Conservation (phyloP, 768 basidiomycete species). For the Phylloporus sp. region DNA sequence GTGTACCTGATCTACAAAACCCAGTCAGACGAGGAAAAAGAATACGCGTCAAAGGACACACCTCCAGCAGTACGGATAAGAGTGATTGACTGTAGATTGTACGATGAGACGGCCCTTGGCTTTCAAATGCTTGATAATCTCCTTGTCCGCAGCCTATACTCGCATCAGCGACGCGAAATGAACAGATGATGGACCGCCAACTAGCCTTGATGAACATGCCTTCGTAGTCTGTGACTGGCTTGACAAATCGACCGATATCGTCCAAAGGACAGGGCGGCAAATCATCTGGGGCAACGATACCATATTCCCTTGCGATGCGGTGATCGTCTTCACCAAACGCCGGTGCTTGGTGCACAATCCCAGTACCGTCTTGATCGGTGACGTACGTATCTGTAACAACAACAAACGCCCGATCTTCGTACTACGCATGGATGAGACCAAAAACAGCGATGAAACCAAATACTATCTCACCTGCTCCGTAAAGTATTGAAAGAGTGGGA, state of each 20-base stretch:
- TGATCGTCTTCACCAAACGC: constrained; percentile 99
- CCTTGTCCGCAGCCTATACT: constrained; percentile 84
- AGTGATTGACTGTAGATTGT: constrained; percentile 82
- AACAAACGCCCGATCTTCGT: constrained; percentile 84
- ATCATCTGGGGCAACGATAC: constrained; percentile 80
- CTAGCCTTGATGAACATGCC: constrained; percentile 87
- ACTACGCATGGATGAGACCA: constrained; percentile 46
- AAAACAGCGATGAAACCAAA: background rate
- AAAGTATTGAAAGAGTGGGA: constrained; percentile 95
- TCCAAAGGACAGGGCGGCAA: constrained; percentile 97
- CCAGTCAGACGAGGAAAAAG: background rate
- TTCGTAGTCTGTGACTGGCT: constrained; percentile 83
- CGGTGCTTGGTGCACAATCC: constrained; percentile 98
- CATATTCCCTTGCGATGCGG: constrained; percentile 82
- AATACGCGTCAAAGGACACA: constrained; percentile 24
- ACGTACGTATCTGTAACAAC: constrained; percentile 92
- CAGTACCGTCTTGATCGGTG: constrained; percentile 89
- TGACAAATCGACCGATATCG: constrained; percentile 83
- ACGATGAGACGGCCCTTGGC: constrained; percentile 83
- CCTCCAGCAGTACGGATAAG: constrained; percentile 99
- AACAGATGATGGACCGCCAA: background rate
- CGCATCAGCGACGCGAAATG: background rate
- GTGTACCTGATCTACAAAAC: constrained; percentile 75
- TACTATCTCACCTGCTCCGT: constrained; percentile 70
- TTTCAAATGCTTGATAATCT: constrained; percentile 88